Evolutionary conservation across 2,329 filamentous ascomycete species (phyloP).

Genomic region (Neospermospora avenae): DNA sequence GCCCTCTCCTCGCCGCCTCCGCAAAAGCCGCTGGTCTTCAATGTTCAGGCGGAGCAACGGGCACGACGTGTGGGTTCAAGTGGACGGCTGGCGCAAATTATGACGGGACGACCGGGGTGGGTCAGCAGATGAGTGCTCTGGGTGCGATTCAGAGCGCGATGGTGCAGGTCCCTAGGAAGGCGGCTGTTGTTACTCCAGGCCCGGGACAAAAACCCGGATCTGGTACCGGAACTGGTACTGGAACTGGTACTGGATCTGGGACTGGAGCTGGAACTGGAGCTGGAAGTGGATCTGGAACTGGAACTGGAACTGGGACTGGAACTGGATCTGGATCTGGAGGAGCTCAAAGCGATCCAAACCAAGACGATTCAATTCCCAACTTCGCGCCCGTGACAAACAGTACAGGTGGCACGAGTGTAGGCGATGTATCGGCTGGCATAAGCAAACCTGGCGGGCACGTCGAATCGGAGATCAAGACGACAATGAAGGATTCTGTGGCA

Average conservation of each 20-base stretch:
- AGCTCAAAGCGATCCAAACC: neutral
- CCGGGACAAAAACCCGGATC: no score
- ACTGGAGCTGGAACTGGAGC: no score
- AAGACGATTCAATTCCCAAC: neutral
- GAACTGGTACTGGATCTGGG: no score
- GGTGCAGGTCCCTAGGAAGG: constrained; percentile 44
- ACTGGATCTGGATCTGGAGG: constrained; percentile 13
- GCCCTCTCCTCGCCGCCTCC: constrained; percentile 52
- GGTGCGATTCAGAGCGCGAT: constrained; percentile 61
- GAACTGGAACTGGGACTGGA: constrained; percentile 26
- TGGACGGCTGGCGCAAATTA: constrained; percentile 55
- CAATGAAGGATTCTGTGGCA: constrained; percentile 61
- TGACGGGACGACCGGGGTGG: constrained; percentile 60
- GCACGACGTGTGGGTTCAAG: constrained; percentile 56
- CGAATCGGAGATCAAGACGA: constrained; percentile 23
- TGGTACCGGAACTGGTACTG: no score
- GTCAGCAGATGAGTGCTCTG: constrained; percentile 68
- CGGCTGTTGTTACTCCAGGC: constrained; percentile 37
- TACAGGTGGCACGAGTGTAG: constrained; percentile 54
- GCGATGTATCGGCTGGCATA: constrained; percentile 32
- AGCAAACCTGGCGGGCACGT: constrained; percentile 1
- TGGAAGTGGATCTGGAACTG: constrained; percentile 56
- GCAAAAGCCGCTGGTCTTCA: constrained; percentile 54
- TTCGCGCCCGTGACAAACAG: constrained; percentile 10
- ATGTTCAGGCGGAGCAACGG: constrained; percentile 56